phyloP scores from a whole-genome alignment of 495 filamentous ascomycete species.

The Astrothelium macrocarpum region DNA sequence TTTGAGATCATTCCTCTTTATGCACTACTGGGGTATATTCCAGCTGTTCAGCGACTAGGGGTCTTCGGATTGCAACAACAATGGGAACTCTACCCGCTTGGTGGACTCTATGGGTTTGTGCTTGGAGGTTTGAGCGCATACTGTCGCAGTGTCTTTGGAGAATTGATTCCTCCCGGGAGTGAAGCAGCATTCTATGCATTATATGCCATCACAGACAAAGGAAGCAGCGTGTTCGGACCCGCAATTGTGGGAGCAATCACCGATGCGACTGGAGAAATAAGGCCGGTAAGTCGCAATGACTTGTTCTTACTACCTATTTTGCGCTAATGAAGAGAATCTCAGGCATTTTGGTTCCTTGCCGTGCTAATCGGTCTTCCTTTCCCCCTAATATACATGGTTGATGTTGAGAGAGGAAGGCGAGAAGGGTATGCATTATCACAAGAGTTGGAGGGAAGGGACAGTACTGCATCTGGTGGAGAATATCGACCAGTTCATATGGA shows the following conservation, averaged over 20 bases:
- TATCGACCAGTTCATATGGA: neutral
- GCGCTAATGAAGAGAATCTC: neutral
- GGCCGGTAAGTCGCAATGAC: constrained; percentile 41
- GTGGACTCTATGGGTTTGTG: constrained; percentile 84
- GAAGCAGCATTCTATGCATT: constrained; percentile 95
- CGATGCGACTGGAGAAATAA: constrained; percentile 78
- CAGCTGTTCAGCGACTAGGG: constrained; percentile 63
- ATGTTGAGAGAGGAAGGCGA: constrained; percentile 78
- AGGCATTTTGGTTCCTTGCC: constrained; percentile 85
- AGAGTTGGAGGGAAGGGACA: constrained; percentile 44
- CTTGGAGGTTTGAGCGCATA: constrained; percentile 89
- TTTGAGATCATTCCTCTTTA: constrained; percentile 93
- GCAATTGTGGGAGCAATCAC: constrained; percentile 89
- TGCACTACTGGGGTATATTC: constrained; percentile 80
- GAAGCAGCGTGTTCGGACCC: constrained; percentile 86
- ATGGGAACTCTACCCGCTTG: constrained; percentile 95
- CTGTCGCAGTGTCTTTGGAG: constrained; percentile 84
- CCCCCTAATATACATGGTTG: constrained; percentile 72
- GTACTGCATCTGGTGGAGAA: neutral
- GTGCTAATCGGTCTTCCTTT: constrained; percentile 71
- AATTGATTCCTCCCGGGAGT: constrained; percentile 84
- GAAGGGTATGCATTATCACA: constrained; percentile 65
- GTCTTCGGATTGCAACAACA: constrained; percentile 77
- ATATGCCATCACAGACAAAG: constrained; percentile 97
- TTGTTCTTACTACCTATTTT: neutral